Base-by-base conservation (phyloP, 768 basidiomycete genomes). In the Boletellus ananiceps region DNA sequence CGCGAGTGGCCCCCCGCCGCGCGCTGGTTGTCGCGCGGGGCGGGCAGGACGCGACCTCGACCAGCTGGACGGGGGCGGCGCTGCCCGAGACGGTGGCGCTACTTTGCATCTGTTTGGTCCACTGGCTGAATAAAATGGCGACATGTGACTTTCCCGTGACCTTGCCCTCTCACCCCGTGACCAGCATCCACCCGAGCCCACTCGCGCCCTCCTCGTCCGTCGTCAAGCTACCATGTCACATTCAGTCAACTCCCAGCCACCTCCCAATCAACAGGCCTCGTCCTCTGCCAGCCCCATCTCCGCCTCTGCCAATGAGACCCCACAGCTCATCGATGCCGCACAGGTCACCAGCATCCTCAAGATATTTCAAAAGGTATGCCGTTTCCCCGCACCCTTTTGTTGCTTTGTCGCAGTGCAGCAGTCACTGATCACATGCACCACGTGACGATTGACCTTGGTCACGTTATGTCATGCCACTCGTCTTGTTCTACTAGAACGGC, bases 271-370 rank as follows among this genome's bases (percentile, higher is more conserved):
- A 40, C 57, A 61, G 46, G 44, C 46, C 13, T 44, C 50, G 40
- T 1, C 54, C 6, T 33, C 57, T 31, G 16, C 15, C 23, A 45
- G 44, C 36, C 36, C 60, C 45, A 54, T 49, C 4, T 37, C 58
- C 13, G 14, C 40, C 5, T 44, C 59, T 0, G 15, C 16, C 25
- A 23, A 33, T 1, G 63, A 67, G 14, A 36, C 38, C 11, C 1
- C 52, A 0, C 13, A 46, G 35, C 46, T 52, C 56, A 47, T 84
- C 41, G 79, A 82, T 59, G 71, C 75, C 18, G 71, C 71, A 29
- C 84, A 86, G 65, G 72, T 88, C 46, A 72, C 81, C 66, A 76
- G 68, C 42, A 64, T 88, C 27, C 67, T 88, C 19, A 79, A 82
- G 47, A 74, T 82, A 23, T 78, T 82, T 43, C 73, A 66, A 56